Evolutionary conservation across 2,329 filamentous ascomycete genomes (phyloP), one percentile per base, ranked within the genome.

Genomic region (Claviceps africana): DNA sequence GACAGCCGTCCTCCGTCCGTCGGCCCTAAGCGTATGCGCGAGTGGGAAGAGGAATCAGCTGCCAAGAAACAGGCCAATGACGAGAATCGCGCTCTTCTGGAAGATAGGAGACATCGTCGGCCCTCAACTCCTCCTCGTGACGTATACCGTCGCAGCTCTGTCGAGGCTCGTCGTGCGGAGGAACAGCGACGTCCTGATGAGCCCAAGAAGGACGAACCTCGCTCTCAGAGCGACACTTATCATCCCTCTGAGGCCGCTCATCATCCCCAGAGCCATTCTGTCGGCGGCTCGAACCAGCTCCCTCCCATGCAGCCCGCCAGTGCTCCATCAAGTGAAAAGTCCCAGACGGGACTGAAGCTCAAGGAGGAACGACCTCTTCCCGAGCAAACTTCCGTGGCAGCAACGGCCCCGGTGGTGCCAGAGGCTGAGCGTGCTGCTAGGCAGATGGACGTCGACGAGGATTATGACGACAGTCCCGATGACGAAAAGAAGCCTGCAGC

Each of bases 391-490:
- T 64, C 69, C 40, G 60, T 72, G 28, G 71, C 73, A 33, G 69
- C 77, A 30, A 67, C 76, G 2, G 72, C 76, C 22, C 71, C 76
- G 21, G 67, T 56, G 1, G 54, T 75, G 19, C 83, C 82, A 53
- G 91, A 97, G 70, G 87, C 89, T 10, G 82, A 86, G 66, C 73
- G 82, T 51, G 89, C 93, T 35, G 88, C 89, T 21, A 79, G 93
- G 22, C 95, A 95, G 68, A 94, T 98, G 81, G 91, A 97, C 7
- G 87, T 97, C 21, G 90, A 98, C 59, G 93, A 98, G 66, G 86
- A 97, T 65, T 97, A 98, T 62, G 91, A 97, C 65, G 91, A 97
- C 62, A 91, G 90, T 53, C 88, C 81, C 4, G 90, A 95, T 58
- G 91, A 96, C 54, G 85, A 93, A 53, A 83, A 84, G 70, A 84